These are phyloP conservation scores for Phytophthora pistaciae DNA, from an alignment of 352 stramenopile genomes.

Conservation along the genomic window DNA sequence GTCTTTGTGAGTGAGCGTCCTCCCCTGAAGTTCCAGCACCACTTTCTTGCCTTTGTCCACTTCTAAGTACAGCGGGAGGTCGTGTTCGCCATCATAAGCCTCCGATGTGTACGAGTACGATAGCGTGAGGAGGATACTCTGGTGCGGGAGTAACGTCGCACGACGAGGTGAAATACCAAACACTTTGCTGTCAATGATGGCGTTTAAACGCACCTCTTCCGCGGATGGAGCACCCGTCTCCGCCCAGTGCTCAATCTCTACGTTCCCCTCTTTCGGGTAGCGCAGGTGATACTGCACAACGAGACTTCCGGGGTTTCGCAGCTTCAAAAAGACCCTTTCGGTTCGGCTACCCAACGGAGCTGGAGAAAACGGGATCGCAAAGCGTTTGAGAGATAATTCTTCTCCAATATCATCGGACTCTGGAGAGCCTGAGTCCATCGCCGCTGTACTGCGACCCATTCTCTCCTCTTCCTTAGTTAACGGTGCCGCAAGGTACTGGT, in stretches of 20 bases:
- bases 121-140: constrained; percentile 73
- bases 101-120: constrained; percentile 78
- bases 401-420: constrained; percentile 20
- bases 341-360: constrained; percentile 55
- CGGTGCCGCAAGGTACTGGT: constrained; percentile 70
- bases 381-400: constrained; percentile 45
- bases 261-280: constrained; percentile 92
- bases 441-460: constrained; percentile 39
- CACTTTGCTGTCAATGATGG: constrained; percentile 85
- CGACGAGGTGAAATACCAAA: constrained; percentile 66
- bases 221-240: constrained; percentile 89
- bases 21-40: constrained; percentile 84
- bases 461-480: constrained; percentile 40
- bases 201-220: constrained; percentile 75
- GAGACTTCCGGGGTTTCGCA: constrained; percentile 89
- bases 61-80: constrained; percentile 88
- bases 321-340: constrained; percentile 77
- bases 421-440: constrained; percentile 14
- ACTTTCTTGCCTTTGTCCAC: constrained; percentile 93
- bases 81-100: constrained; percentile 84
- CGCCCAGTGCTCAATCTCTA: constrained; percentile 95
- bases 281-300: constrained; percentile 87
- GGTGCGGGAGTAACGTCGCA: constrained; percentile 61
- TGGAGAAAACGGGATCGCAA: constrained; percentile 85
- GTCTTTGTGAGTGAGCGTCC: constrained; percentile 70